phyloP scores from a whole-genome alignment of 1,139 yeast species.

The Saccharomyces hybrid region DNA sequence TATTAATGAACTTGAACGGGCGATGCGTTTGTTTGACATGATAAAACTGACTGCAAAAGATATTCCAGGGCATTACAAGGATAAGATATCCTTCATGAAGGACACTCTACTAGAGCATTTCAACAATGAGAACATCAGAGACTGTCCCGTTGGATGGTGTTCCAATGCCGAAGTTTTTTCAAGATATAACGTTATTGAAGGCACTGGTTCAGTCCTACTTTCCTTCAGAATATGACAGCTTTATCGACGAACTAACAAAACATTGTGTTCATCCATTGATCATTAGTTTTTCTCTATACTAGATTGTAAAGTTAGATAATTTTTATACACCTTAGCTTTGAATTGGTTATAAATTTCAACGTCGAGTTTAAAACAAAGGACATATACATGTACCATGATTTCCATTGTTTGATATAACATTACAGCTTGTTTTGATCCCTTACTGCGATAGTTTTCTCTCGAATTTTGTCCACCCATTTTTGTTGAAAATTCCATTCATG shows the following conservation, averaged over 20 bases:
- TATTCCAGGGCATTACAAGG: neutral
- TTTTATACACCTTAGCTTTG: neutral
- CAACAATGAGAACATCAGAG: constrained; percentile 15
- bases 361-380: neutral
- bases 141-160: constrained; percentile 37
- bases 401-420: neutral
- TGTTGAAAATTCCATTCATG: neutral
- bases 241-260: neutral
- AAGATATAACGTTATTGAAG: constrained; percentile 13
- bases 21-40: neutral
- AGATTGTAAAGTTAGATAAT: constrained; percentile 1
- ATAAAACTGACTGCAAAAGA: neutral
- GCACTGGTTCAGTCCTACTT: constrained; percentile 14
- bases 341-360: neutral
- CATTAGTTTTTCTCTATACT: constrained; percentile 8
- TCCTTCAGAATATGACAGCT: constrained; percentile 1
- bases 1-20: constrained; percentile 29
- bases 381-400: neutral
- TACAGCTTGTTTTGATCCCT: neutral
- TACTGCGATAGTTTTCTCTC: neutral
- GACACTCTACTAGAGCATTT: constrained; percentile 8
- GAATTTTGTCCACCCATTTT: neutral
- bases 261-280: constrained; percentile 18
- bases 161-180: constrained; percentile 17
- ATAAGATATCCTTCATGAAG: neutral